Evolutionary conservation across 768 basidiomycete genomes (phyloP), one percentile per base, ranked within the genome.

Genomic region (Leccinum disarticulatum): DNA sequence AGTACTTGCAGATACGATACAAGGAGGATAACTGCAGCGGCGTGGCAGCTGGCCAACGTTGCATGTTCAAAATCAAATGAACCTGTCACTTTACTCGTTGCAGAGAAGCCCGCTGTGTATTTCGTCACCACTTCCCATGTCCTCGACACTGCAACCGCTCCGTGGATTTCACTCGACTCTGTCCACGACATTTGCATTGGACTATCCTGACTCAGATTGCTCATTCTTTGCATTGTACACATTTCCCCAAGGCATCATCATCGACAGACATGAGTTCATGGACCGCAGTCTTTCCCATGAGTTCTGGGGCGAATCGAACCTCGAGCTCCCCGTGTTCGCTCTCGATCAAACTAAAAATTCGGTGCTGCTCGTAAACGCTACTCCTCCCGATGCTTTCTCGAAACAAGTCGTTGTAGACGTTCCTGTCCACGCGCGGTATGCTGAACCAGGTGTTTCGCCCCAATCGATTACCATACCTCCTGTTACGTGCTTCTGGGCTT

Each of bases 381-480:
- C 71, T 6, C 50, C 54, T 3, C 14, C 56, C 46, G 33, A 38
- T 58, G 48, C 58, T 47, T 62, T 14, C 41, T 19, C 22, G 19
- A 54, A 63, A 35, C 60, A 53, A 25, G 49, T 66, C 19, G 47
- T 59, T 0, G 55, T 79, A 25, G 70, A 77, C 25, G 59, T 82
- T 6, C 81, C 81, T 8, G 55, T 82, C 46, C 81, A 82, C 62
- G 74, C 73, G 17, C 77, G 81, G 14, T 82, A 82, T 60, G 76
- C 75, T 27, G 56, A 61, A 48, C 77, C 75, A 41, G 48, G 55
- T 14, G 41, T 55, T 19, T 61, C 64, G 10, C 55, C 63, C 54
- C 64, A 67, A 22, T 58, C 58, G 1, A 66, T 78, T 35, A 30
- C 55, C 11, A 55, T 77, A 28, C 56, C 61, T 4, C 57, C 67